A percentile compares a stretch with the other conserved stretches of the same genome.
phyloP scores from a whole-genome alignment of 2,329 filamentous ascomycete genomes.

The Didymella keratinophila region DNA sequence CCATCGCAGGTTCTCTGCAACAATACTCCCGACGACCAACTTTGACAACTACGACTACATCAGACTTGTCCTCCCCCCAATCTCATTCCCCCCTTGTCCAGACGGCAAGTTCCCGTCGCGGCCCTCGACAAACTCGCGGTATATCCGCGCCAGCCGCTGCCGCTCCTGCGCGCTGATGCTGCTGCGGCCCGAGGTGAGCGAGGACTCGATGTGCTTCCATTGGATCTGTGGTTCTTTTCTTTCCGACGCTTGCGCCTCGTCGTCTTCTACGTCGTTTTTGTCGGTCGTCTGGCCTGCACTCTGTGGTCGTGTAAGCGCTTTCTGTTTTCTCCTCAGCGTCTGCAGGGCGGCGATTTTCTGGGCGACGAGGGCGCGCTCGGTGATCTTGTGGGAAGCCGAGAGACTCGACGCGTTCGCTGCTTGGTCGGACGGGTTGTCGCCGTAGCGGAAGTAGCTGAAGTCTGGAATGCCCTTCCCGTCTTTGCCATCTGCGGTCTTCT shows the following conservation, averaged over 20 bases:
- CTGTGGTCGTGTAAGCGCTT: constrained; percentile 51
- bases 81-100: constrained; percentile 88
- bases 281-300: constrained; percentile 2
- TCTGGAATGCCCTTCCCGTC: constrained; percentile 37
- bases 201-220: constrained; percentile 83
- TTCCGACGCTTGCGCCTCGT: constrained; percentile 53
- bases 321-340: constrained; percentile 70
- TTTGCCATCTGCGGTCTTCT: constrained; percentile 24
- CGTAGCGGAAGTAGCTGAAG: constrained; percentile 78
- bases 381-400: constrained; percentile 65
- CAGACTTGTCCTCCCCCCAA: constrained; percentile 90
- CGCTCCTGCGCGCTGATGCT: constrained; percentile 85
- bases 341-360: constrained; percentile 85
- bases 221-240: constrained; percentile 78
- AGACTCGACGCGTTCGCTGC: constrained; percentile 29
- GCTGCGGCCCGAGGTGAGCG: constrained; percentile 77
- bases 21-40: neutral
- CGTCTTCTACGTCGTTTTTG: constrained; percentile 21
- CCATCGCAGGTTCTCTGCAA: neutral
- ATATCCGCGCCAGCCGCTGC: constrained; percentile 78
- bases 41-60: constrained; percentile 65
- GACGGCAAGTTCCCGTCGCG: constrained; percentile 95
- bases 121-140: constrained; percentile 90
- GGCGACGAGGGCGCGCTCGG: constrained; percentile 79
- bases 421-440: constrained; percentile 51